Evolutionary conservation across 768 basidiomycete species (phyloP).

Genomic region (Russula abietina): DNA sequence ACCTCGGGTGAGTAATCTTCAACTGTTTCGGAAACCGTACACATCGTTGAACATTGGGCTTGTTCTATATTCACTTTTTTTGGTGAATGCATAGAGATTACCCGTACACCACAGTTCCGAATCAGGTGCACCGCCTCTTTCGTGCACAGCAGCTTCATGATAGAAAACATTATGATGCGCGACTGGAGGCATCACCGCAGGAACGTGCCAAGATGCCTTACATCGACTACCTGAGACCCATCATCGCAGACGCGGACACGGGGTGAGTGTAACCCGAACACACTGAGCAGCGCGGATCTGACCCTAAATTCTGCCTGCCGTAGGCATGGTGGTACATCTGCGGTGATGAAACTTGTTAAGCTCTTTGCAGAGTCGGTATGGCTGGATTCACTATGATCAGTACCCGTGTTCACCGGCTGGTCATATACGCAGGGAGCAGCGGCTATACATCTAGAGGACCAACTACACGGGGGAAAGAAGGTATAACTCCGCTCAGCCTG

Average conservation of each 20-base stretch:
- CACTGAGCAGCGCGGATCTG: conserved; percentile 11
- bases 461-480: conserved; percentile 92
- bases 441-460: conserved; percentile 90
- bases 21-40: not conserved
- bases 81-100: conserved; percentile 61
- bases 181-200: conserved; percentile 58
- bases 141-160: conserved; percentile 91
- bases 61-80: not conserved
- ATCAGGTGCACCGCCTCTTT: conserved; percentile 88
- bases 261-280: conserved; percentile 49
- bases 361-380: conserved; percentile 87
- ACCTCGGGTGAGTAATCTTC: conserved; percentile 58
- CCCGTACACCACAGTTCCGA: conserved; percentile 93
- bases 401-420: conserved; percentile 10
- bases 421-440: conserved; percentile 62
- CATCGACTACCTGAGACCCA: conserved; percentile 84
- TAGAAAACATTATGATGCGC: conserved; percentile 87
- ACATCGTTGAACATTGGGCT: not conserved
- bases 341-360: conserved; percentile 92
- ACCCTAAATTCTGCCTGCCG: not conserved
- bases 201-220: conserved; percentile 66
- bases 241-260: conserved; percentile 92
- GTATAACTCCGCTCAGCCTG: conserved; percentile 30
- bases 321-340: conserved; percentile 88
- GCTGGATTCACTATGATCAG: conserved; percentile 2